phyloP scores from a whole-genome alignment of 2,329 filamentous ascomycete species.

The Xylariaceae sp. region DNA sequence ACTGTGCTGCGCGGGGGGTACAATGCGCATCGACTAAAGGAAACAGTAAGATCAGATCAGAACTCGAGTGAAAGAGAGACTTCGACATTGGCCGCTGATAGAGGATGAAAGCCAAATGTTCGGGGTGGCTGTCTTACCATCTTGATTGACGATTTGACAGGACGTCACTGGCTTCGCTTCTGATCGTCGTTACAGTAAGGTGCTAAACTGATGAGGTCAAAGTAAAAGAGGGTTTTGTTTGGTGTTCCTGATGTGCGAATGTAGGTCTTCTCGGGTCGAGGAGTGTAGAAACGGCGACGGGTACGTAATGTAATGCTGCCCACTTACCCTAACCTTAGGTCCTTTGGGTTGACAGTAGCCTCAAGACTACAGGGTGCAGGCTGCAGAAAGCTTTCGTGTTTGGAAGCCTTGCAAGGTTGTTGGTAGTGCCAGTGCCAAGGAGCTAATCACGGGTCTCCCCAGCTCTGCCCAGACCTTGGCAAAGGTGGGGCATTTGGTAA shows the following conservation, averaged over 20 bases:
- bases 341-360: background rate
- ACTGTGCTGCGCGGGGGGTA: conserved; percentile 64
- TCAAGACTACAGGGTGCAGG: conserved; percentile 14
- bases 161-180: no score
- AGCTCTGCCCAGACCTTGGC: no score
- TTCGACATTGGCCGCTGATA: no score
- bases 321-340: no score
- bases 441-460: no score
- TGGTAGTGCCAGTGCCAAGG: conserved; percentile 24
- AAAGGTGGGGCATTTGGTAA: conserved; percentile 4
- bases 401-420: no score
- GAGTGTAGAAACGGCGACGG: no score
- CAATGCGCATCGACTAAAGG: conserved; percentile 77
- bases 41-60: conserved; percentile 16
- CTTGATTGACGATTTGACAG: no score
- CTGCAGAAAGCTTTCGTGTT: conserved; percentile 29
- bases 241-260: conserved; percentile 7
- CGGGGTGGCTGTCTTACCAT: conserved; percentile 41
- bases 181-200: background rate
- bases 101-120: conserved; percentile 3
- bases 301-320: no score
- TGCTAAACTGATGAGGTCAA: no score
- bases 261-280: no score
- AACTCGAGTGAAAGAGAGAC: conserved; percentile 11
- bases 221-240: no score